Conservation (phyloP, 225 moss, liverwort and hornwort genomes). For the Pseudisothecium myosuroides region DNA sequence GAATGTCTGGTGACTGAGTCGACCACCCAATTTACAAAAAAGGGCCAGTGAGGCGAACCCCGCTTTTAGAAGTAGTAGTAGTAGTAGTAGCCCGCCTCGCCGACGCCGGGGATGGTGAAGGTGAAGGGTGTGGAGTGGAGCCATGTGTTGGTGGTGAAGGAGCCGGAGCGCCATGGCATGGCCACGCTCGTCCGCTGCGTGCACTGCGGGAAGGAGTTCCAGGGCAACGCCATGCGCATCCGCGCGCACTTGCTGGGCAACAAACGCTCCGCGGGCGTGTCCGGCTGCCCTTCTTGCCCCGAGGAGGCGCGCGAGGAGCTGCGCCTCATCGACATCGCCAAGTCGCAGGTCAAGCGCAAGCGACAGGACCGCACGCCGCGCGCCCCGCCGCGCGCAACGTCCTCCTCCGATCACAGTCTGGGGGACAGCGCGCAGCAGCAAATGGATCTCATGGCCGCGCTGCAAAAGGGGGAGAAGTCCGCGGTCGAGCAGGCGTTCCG, state of each 20-base stretch:
- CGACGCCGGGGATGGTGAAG: slow-evolving; percentile 42
- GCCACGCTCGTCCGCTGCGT: slow-evolving; percentile 44
- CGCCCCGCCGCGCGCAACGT: slow-evolving; percentile 15
- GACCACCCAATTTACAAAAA: neutral
- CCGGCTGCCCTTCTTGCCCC: slow-evolving; percentile 34
- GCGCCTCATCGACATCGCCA: slow-evolving; percentile 35
- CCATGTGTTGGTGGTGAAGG: slow-evolving; percentile 47
- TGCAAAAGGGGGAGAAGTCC: slow-evolving; percentile 45
- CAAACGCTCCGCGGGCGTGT: slow-evolving; percentile 36
- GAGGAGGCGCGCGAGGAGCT: slow-evolving; percentile 50
- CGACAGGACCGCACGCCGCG: slow-evolving; percentile 29
- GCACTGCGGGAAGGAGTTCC: slow-evolving; percentile 47
- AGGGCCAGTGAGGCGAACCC: neutral
- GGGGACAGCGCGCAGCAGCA: slow-evolving; percentile 33
- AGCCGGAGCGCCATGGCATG: slow-evolving; percentile 55
- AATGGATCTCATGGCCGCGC: slow-evolving; percentile 40
- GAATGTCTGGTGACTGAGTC: neutral
- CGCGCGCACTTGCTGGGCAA: slow-evolving; percentile 50
- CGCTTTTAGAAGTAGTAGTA: too few relatives aligned
- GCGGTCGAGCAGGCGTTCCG: slow-evolving; percentile 45
- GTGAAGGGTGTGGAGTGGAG: slow-evolving; percentile 53
- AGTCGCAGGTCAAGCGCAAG: slow-evolving; percentile 40
- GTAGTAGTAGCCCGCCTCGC: neutral
- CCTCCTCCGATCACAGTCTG: slow-evolving; percentile 24
- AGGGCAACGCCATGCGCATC: slow-evolving; percentile 57